These are phyloP conservation scores for Annulohypoxylon truncatum DNA, from an alignment of 2,329 filamentous ascomycete species.

Conservation along the genomic window DNA sequence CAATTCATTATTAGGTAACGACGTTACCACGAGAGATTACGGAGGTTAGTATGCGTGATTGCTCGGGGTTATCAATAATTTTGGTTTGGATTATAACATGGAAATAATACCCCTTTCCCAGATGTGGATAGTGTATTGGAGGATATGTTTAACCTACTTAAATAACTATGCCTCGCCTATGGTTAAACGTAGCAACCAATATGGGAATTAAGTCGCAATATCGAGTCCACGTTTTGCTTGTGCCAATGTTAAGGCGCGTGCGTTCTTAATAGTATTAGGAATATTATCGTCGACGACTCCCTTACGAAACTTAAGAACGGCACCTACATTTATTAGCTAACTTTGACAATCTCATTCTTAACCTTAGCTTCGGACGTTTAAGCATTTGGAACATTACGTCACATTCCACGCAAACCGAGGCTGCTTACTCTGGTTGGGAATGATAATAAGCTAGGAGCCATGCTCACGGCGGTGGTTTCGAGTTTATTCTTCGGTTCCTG, in stretches of 20 bases:
- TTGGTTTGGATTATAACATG: too few species aligned
- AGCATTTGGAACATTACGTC: not conserved
- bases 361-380: not conserved
- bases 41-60: not conserved
- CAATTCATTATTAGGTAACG: not conserved
- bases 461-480: not conserved
- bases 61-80: too few species aligned
- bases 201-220: too few species aligned
- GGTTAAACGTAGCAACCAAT: too few species aligned
- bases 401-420: not conserved
- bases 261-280: not conserved
- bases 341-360: not conserved
- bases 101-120: too few species aligned
- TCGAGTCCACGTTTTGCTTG: not conserved
- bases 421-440: not conserved
- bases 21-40: not conserved
- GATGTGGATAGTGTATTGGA: too few species aligned
- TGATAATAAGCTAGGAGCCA: not conserved
- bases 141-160: too few species aligned
- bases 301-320: not conserved
- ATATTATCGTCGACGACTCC: not conserved
- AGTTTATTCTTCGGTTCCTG: not conserved
- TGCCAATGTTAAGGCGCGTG: not conserved
- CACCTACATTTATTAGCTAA: not conserved
- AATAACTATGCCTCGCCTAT: too few species aligned